These are phyloP conservation scores for Anethum foeniculum DNA, from an alignment of 140 eudicot genomes.

Conservation along the genomic window DNA sequence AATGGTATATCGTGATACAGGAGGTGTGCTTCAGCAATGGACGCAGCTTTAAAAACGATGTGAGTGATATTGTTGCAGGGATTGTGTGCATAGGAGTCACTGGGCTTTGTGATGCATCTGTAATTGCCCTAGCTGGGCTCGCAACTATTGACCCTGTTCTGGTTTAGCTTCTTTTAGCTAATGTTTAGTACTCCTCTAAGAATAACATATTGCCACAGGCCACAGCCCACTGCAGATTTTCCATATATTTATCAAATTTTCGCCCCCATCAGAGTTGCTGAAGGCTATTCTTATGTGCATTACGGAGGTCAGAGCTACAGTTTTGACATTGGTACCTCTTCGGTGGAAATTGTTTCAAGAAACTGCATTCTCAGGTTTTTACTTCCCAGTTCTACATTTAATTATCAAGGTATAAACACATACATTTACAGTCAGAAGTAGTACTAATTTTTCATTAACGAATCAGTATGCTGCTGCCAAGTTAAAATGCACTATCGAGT, in stretches of 20 bases:
- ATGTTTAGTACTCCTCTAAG: slow-evolving; percentile 57
- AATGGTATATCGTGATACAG: slow-evolving; percentile 46
- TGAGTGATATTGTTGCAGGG: slow-evolving; percentile 65
- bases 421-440: background rate
- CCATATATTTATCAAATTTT: slow-evolving; percentile 33
- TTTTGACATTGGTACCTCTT: slow-evolving; percentile 53
- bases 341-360: slow-evolving; percentile 58
- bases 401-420: background rate
- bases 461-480: background rate
- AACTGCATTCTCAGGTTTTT: slow-evolving; percentile 26
- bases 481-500: background rate
- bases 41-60: slow-evolving; percentile 63
- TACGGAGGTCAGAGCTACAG: slow-evolving; percentile 79
- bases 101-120: slow-evolving; percentile 58
- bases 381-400: slow-evolving; percentile 1
- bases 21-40: slow-evolving; percentile 53
- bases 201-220: slow-evolving; percentile 16
- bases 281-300: slow-evolving; percentile 54
- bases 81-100: slow-evolving; percentile 67
- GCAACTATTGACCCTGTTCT: slow-evolving; percentile 68
- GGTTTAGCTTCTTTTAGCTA: slow-evolving; percentile 79
- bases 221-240: slow-evolving; percentile 34
- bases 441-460: background rate
- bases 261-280: slow-evolving; percentile 42
- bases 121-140: slow-evolving; percentile 62